Evolutionary conservation across 306 rosid species (phyloP).

Genomic region (Malus orientalis): DNA sequence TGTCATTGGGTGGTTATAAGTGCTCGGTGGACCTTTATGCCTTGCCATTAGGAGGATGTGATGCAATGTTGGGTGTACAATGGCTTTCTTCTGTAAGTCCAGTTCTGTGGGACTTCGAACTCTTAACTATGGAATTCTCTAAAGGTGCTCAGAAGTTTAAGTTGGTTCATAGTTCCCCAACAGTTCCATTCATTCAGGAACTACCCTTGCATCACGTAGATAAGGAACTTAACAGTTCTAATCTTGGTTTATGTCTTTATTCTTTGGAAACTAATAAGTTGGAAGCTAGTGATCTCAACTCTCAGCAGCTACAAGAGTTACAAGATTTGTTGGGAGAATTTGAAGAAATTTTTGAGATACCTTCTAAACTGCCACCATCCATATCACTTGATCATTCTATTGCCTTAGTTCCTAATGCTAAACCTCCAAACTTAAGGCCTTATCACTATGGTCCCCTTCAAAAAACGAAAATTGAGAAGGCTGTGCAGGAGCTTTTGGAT

Average conservation of each 20-base stretch:
- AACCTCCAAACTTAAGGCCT: not conserved
- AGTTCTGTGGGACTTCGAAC: too few relatives aligned
- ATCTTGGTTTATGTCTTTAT: not conserved
- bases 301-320: too few relatives aligned
- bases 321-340: not conserved
- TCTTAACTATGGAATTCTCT: too few relatives aligned
- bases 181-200: too few relatives aligned
- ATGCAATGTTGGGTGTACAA: too few relatives aligned
- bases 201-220: not conserved
- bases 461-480: too few relatives aligned
- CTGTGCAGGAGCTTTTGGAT: too few relatives aligned
- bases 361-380: not conserved
- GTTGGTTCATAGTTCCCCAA: not conserved
- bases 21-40: too few relatives aligned
- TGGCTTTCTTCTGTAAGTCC: too few relatives aligned
- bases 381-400: not conserved
- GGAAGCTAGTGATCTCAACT: not conserved
- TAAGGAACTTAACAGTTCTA: not conserved
- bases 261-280: not conserved
- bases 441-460: not conserved
- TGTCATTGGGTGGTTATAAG: too few relatives aligned
- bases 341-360: not conserved
- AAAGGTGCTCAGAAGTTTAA: too few relatives aligned
- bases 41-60: too few relatives aligned
- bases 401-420: not conserved